Evolutionary conservation across 257 asterid genomes (phyloP), one percentile per base, ranked within the genome.

Genomic region (Fraxinus pennsylvanica): DNA sequence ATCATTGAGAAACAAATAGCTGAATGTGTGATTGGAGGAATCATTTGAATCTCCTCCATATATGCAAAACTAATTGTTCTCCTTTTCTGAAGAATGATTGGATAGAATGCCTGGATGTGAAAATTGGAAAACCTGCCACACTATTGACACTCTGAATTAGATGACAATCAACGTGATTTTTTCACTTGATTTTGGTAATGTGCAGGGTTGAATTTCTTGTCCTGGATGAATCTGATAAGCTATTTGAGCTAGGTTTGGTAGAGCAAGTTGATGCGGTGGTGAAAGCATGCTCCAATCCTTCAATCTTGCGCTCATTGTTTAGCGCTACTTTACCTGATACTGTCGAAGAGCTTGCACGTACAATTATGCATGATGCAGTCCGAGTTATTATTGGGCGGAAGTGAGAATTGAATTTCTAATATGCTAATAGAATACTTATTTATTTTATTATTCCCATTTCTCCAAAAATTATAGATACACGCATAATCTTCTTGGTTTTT

Each of bases 241-340:
- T 92, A 68, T 94, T 94, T 79, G 98, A 94, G 91, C 83, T 92
- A 57, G 97, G 97, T 38, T 80, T 94, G 91, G 92, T 92, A 73
- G 83, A 94, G 90, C 93, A 94, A 85, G 93, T 92, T 80, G 98
- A 94, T 87, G 86, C 92, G 15, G 97, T 92, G 78, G 97, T 94
- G 66, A 94, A 92, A 85, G 97, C 97, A n/a, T 94, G 98, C 88
- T 90, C 98, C 61, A 92, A 92, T 80, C 98, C 98, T 81, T 88
- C 94, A 76, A 92, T 94, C 73, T 29, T 90, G 69, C 96, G 97
- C 71, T 91, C 96, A 33, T 78, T 94, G 77, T 94, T 91, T 76
- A 94, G 97, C 78, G 98, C 98, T 82, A 94, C 97, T 83, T 90
- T 92, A 84, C 98, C 98, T 36, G 98, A 94, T 84, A 86, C 86